Conservation (phyloP, 164 flowering plant genomes). For the Amborella trichopoda region DNA sequence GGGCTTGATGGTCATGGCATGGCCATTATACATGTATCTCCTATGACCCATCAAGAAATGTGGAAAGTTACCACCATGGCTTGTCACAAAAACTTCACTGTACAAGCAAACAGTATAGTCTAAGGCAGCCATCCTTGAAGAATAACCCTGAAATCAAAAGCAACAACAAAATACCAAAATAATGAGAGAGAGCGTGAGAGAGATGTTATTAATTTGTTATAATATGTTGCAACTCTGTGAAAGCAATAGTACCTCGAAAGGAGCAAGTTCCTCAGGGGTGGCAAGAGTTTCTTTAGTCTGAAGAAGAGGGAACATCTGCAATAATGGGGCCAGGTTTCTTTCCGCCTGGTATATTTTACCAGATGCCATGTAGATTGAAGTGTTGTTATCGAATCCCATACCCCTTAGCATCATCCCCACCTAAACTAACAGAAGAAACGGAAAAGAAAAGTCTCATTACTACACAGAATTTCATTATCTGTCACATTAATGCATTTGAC, state of each 20-base stretch:
- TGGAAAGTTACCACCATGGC: conserved; percentile 95
- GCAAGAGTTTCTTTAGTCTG: conserved; percentile 73
- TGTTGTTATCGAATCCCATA: conserved; percentile 84
- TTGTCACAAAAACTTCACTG: conserved; percentile 90
- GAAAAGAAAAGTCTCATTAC: not conserved
- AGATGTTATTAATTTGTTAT: too few species aligned
- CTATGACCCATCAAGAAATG: conserved; percentile 92
- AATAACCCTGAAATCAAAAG: conserved; percentile 37
- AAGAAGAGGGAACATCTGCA: conserved; percentile 84
- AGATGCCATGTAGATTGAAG: conserved; percentile 85
- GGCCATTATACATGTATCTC: conserved; percentile 61
- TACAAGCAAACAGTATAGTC: conserved; percentile 72
- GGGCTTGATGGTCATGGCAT: conserved; percentile 80
- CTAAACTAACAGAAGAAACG: conserved; percentile 17
- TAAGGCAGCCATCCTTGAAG: conserved; percentile 89
- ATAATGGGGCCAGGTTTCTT: conserved; percentile 68
- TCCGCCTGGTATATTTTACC: conserved; percentile 84
- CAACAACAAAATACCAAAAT: not conserved
- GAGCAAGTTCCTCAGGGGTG: conserved; percentile 68
- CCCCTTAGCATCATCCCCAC: conserved; percentile 98
- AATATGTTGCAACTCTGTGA: too few species aligned
- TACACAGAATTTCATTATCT: too few species aligned
- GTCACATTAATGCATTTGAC: too few species aligned
- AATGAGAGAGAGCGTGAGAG: not conserved
- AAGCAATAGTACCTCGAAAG: conserved; percentile 50